phyloP scores from a whole-genome alignment of 148 eudicot genomes.

The Cornus suecica region DNA sequence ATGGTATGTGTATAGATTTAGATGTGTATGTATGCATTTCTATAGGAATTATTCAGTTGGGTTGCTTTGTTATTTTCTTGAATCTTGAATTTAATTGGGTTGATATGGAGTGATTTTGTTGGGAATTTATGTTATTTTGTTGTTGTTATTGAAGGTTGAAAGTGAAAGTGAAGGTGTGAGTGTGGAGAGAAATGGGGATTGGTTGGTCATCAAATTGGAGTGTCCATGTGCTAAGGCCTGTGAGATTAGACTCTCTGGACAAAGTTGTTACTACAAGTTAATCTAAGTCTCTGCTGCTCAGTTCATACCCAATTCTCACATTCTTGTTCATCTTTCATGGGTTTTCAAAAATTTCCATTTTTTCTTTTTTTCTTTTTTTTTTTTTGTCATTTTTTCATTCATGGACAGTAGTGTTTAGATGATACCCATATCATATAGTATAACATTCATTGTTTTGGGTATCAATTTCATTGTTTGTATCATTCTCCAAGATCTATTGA shows the following conservation, averaged over 20 bases:
- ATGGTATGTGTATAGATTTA: too few relatives aligned
- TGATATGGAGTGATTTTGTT: too few relatives aligned
- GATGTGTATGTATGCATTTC: too few relatives aligned
- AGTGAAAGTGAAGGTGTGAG: constrained; percentile 8
- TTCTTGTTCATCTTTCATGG: neutral
- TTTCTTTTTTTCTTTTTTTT: too few relatives aligned
- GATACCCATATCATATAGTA: too few relatives aligned
- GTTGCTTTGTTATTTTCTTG: too few relatives aligned
- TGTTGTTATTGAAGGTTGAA: neutral
- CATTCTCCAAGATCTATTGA: too few relatives aligned
- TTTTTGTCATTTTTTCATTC: too few relatives aligned
- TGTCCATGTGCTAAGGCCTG: constrained; percentile 19
- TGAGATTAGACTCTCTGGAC: constrained; percentile 5
- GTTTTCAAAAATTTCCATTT: neutral
- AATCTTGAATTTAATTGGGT: too few relatives aligned
- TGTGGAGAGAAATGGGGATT: constrained; percentile 18
- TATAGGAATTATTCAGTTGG: neutral
- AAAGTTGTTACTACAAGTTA: constrained; percentile 21
- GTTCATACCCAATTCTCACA: neutral
- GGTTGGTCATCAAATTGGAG: constrained; percentile 12
- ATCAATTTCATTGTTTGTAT: too few relatives aligned
- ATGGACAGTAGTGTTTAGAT: neutral
- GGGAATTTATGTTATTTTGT: too few relatives aligned
- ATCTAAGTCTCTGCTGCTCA: neutral
- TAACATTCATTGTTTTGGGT: too few relatives aligned